Evolutionary conservation across 768 basidiomycete species (phyloP).

Genomic region (Phaffia australis): DNA sequence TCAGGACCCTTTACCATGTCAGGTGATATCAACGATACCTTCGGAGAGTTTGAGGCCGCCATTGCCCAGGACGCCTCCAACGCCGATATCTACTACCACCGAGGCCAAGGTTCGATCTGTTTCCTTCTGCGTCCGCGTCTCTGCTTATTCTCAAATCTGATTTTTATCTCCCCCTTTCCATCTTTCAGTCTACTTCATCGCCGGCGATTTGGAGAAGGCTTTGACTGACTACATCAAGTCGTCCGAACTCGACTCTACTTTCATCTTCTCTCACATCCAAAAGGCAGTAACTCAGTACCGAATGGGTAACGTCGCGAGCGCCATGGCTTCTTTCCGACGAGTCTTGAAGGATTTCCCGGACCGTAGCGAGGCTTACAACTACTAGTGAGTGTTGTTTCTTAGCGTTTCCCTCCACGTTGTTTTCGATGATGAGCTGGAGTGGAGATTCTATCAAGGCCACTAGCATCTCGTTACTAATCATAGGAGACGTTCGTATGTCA

Average conservation of each 20-base stretch:
- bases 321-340: conserved; percentile 81
- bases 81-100: conserved; percentile 96
- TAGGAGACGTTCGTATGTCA: neutral
- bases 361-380: conserved; percentile 81
- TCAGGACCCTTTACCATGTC: neutral
- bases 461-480: neutral
- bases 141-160: neutral
- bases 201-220: conserved; percentile 74
- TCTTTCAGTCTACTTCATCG: conserved; percentile 74
- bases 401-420: neutral
- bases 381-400: conserved; percentile 52
- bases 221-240: conserved; percentile 85
- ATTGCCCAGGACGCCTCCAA: conserved; percentile 69
- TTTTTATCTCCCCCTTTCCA: neutral
- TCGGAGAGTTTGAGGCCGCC: conserved; percentile 84
- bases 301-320: conserved; percentile 58
- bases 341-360: conserved; percentile 76
- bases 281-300: conserved; percentile 97
- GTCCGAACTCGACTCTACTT: conserved; percentile 68
- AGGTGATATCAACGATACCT: conserved; percentile 62
- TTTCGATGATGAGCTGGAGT: neutral
- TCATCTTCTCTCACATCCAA: conserved; percentile 96
- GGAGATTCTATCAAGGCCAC: neutral
- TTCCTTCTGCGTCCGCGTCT: conserved; percentile 3
- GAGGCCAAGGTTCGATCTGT: conserved; percentile 66